Base-by-base conservation (phyloP, 2,329 filamentous ascomycete species). In the Fusarium odoratissimum region DNA sequence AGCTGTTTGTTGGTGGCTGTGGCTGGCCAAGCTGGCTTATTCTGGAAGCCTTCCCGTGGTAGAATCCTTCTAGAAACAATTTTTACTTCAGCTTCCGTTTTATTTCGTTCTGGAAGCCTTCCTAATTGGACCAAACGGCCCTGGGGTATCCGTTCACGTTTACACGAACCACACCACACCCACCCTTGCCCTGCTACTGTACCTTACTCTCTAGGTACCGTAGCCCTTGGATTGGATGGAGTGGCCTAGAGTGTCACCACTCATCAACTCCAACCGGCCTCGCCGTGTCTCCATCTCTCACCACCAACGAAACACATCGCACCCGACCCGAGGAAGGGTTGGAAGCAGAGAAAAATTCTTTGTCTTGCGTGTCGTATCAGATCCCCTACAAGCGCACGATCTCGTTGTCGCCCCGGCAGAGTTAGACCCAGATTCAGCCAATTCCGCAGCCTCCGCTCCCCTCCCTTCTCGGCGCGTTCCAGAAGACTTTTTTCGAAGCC, bases 281-380 rank as follows among this genome's bases (percentile, higher is more conserved):
- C 75, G 74, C 75, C 75, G 75, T 73, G 74, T 75, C 75, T 73
- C 74, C 72, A 77, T 77, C 74, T 73, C 61, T 76, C 75, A 77
- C 64, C 64, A 72, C 60, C 62, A 60, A 68, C 56, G 59, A 45
- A 37, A 35, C 45, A 31, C 28, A 23, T 48, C 14, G 45, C 21
- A n/a, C 21, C 21, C 45, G 28, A 58, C 16, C 54, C 54, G 48
- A 67, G 48, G 31, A 52, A 35, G 48, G 23, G 23, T 33, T 52
- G 63, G 35, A 45, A 49, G n/a, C 48, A 46, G 25, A 61, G 37
- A 52, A 63, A 72, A 49, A 41, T 40, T 42, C 60, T 75, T 61
- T 55, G 60, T 68, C 64, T 38, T 41, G 17, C 44, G 66, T 28
- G 28, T 28, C 28, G 28, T 28, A 28, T 28, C 28, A 28, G 28